phyloP scores from a whole-genome alignment of 192 early-diverging fungal species.

The Obelidium mucronatum region DNA sequence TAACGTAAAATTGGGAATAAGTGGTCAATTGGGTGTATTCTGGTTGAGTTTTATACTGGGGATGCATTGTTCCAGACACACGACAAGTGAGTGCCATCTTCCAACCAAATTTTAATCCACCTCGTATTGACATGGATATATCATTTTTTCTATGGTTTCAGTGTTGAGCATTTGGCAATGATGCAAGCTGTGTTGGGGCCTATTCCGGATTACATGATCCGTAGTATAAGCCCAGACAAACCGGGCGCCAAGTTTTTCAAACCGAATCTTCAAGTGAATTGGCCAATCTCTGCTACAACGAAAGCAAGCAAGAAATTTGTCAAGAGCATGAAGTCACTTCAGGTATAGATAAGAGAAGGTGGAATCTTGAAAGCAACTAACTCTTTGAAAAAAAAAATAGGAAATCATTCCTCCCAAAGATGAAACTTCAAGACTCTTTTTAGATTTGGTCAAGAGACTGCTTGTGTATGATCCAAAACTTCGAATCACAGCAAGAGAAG shows the following conservation, averaged over 20 bases:
- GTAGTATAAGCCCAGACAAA: constrained; percentile 40
- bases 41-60: constrained; percentile 94
- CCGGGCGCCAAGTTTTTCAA: constrained; percentile 62
- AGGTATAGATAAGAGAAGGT: no score
- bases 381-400: no score
- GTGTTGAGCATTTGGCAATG: constrained; percentile 94
- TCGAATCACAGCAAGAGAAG: constrained; percentile 83
- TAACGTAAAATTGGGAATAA: neutral
- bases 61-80: constrained; percentile 98
- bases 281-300: constrained; percentile 10
- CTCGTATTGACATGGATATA: neutral
- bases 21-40: constrained; percentile 98
- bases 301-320: constrained; percentile 67
- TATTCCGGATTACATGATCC: constrained; percentile 72
- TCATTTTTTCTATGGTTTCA: constrained; percentile 11
- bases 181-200: constrained; percentile 90
- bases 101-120: neutral
- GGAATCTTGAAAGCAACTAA: no score
- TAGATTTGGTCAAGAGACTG: constrained; percentile 76
- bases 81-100: constrained; percentile 69
- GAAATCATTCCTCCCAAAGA: constrained; percentile 44
- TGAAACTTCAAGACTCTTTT: constrained; percentile 53
- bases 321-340: constrained; percentile 59
- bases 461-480: constrained; percentile 81
- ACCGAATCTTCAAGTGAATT: constrained; percentile 8